Conservation (phyloP, 768 basidiomycete genomes). For the Asterophora lycoperdoides region DNA sequence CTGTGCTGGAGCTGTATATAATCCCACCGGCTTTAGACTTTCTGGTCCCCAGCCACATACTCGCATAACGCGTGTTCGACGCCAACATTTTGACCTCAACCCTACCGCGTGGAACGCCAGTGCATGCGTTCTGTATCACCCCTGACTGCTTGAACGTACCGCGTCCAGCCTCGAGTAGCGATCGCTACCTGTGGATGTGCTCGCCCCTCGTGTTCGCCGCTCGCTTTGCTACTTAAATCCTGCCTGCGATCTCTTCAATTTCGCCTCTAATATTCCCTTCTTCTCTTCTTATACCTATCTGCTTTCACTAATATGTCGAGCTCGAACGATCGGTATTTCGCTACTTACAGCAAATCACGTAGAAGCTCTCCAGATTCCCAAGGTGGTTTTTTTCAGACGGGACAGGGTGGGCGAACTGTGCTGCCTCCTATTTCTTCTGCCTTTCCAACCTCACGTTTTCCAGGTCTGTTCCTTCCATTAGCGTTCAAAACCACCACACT, state of each 20-base stretch:
- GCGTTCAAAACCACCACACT: conserved; percentile 49
- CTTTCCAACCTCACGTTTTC: conserved; percentile 86
- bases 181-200: conserved; percentile 14
- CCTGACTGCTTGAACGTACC: conserved; percentile 40
- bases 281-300: conserved; percentile 55
- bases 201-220: conserved; percentile 26
- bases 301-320: conserved; percentile 64
- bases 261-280: conserved; percentile 51
- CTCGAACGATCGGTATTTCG: conserved; percentile 69
- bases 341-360: conserved; percentile 56
- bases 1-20: conserved; percentile 18
- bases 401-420: conserved; percentile 88
- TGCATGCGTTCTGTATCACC: conserved; percentile 46
- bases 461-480: conserved; percentile 71
- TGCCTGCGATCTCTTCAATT: conserved; percentile 43
- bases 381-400: conserved; percentile 67
- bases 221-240: conserved; percentile 41
- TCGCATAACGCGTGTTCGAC: conserved; percentile 30
- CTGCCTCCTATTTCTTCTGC: conserved; percentile 81
- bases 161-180: conserved; percentile 27
- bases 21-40: conserved; percentile 18
- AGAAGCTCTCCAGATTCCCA: conserved; percentile 67
- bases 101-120: conserved; percentile 41
- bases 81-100: conserved; percentile 32
- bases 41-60: conserved; percentile 13